Percentiles rank a stretch among this genome's conserved stretches.
Evolutionary conservation across 2,329 filamentous ascomycete genomes (phyloP).

Genomic region (Epichloe typhina): DNA sequence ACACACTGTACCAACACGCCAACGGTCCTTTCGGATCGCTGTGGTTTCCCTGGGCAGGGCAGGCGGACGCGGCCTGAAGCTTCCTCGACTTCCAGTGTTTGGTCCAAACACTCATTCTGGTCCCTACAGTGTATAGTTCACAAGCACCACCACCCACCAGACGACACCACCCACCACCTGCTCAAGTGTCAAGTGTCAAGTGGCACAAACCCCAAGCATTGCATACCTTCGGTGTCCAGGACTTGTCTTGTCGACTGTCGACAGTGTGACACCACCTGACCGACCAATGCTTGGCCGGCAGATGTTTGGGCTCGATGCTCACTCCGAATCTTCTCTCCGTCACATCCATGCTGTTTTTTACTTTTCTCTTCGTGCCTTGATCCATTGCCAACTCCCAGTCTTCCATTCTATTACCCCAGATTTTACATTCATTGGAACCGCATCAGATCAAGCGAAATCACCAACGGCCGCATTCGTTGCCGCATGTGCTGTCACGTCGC

Average conservation of each 20-base stretch:
- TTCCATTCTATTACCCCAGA: background rate
- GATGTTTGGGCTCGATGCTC: conserved; percentile 1
- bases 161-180: background rate
- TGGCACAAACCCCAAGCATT: background rate
- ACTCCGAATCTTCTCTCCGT: background rate
- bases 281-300: background rate
- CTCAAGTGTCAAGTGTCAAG: too few species aligned
- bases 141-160: background rate
- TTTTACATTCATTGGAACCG: background rate
- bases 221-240: too few species aligned
- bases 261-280: conserved; percentile 4
- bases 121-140: too few species aligned
- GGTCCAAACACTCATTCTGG: too few species aligned
- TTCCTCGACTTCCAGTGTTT: too few species aligned
- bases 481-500: background rate
- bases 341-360: background rate
- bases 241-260: background rate
- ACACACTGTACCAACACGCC: too few species aligned
- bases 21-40: too few species aligned
- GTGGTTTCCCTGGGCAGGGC: too few species aligned
- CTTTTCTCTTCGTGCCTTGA: background rate
- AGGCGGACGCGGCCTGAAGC: too few species aligned
- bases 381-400: background rate
- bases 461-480: background rate
- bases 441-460: background rate